Evolutionary conservation across 768 basidiomycete genomes (phyloP).

Genomic region (Leccinum rimulosum): DNA sequence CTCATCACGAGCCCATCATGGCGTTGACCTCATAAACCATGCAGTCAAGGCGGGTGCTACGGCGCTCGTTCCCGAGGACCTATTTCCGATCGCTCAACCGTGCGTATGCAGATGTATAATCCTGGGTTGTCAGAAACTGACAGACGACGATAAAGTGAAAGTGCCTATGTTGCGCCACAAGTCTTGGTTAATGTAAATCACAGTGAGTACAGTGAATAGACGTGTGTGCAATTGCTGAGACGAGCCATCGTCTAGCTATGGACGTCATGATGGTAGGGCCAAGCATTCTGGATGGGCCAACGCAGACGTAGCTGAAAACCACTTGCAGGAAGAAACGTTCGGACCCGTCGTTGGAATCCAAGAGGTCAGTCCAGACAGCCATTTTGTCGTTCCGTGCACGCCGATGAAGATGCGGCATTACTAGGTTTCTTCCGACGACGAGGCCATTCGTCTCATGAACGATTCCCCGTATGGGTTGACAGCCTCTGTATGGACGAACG

Average conservation of each 20-base stretch:
- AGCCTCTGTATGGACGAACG: constrained; percentile 91
- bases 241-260: constrained; percentile 56
- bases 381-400: background rate
- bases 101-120: constrained; percentile 34
- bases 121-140: background rate
- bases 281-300: background rate
- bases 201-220: constrained; percentile 45
- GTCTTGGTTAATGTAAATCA: constrained; percentile 90
- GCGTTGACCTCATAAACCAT: constrained; percentile 1
- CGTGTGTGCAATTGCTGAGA: constrained; percentile 4
- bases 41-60: constrained; percentile 78
- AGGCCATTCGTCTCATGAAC: constrained; percentile 91
- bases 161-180: constrained; percentile 87
- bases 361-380: constrained; percentile 51
- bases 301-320: background rate
- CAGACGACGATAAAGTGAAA: constrained; percentile 47
- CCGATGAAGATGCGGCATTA: background rate
- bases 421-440: constrained; percentile 79
- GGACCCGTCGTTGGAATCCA: constrained; percentile 93
- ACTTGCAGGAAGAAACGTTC: constrained; percentile 78
- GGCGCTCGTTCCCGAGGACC: constrained; percentile 63
- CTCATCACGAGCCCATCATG: background rate
- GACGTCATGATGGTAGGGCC: constrained; percentile 84
- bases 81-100: constrained; percentile 68
- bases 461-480: constrained; percentile 95